Base-by-base conservation (phyloP, 441 rosid genomes). In the Pelargonium myrrhifolium region DNA sequence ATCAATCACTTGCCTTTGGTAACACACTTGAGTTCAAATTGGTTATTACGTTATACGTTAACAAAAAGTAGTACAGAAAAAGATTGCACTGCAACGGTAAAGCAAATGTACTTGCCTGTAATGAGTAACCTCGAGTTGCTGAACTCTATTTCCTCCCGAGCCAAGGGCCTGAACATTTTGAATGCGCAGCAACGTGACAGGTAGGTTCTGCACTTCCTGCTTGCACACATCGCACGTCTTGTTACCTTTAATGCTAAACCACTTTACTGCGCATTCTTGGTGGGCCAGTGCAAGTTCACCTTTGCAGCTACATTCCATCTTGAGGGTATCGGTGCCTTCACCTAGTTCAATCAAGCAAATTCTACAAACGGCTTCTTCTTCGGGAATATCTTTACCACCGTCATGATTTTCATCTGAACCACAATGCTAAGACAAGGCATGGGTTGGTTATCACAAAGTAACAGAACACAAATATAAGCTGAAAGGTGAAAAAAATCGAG, bases 281-380 rank as follows among this genome's bases (percentile, higher is more conserved):
- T 91, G 99, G 4, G 99, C 97, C 71, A 94, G 82, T 65, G 99
- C 97, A 43, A 94, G 92, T 79, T 94, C 99, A 0, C 99, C 99
- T 83, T 86, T 94, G 86, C 99, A 94, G 77, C 96, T 88, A 81
- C 99, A 94, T 71, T 91, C 99, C 93, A 94, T 87, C 83, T 88
- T 91, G 18, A 94, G 79, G 35, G 99, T 89, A 77, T 91, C 97
- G 3, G 87, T 95, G 64, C 96, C 96, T 87, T 94, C 99, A 66
- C 96, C 86, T 22, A 94, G 83, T 43, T 91, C 99, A 61, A 87
- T 80, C 68, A 94, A 47, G 82, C 99, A 94, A 71, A 93, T 93
- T 74, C 99, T 84, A 73, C 97, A 94, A 69, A 93, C 93, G 40
- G 99, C 99, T 75, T 89, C 99, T 47, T 93, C 99, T 84, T 91